Base-by-base conservation (phyloP, 2,329 filamentous ascomycete species). In the Calonectria hawksworthii region DNA sequence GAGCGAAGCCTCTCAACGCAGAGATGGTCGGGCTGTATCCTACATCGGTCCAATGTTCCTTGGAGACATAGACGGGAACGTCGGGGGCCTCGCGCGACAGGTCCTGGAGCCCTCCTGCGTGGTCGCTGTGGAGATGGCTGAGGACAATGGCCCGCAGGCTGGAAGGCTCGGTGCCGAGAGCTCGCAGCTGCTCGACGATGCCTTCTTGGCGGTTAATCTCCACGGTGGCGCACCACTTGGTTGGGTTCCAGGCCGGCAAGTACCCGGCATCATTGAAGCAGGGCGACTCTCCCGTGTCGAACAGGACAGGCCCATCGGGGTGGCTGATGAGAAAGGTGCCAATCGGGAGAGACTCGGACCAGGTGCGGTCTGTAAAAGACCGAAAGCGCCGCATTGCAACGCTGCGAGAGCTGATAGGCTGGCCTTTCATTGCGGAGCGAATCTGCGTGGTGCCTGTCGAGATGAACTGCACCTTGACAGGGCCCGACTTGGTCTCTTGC, bases 101-200 rank as follows among this genome's bases (percentile, higher is more conserved):
- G 21, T 18, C 36, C 6, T 59, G 44, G 13, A 73, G 30, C 1
- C 71, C 71, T 21, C 71, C 71, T 3, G 50, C 71, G 36, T 73
- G 71, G 30, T 73, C 71, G 8, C 65, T 68, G 28, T 73, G 71
- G 21, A 73, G 36, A 26, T 73, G 71, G 26, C 71, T 73, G n/a
- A 73, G 14, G 2, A 73, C 59, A 51, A 73, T 73, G 18, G 66
- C 71, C 11, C 69, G 65, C 13, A 73, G 54, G n/a, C 26, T 23
- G 5, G n/a, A n/a, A 13, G 71, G 65, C 28, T 69, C 47, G 4
- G 59, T 69, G 21, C 52, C 41, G 18, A 63, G 67, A 13, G 47
- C 65, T 23, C 34, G 56, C 1, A 73, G 47, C 26, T 73, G 71
- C 10, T 64, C 41, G 8, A 73, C 65, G 13, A 73, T 65, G n/a